These are phyloP conservation scores for Samsoniella hepiali DNA, from an alignment of 2,329 filamentous ascomycete genomes.

Conservation along the genomic window DNA sequence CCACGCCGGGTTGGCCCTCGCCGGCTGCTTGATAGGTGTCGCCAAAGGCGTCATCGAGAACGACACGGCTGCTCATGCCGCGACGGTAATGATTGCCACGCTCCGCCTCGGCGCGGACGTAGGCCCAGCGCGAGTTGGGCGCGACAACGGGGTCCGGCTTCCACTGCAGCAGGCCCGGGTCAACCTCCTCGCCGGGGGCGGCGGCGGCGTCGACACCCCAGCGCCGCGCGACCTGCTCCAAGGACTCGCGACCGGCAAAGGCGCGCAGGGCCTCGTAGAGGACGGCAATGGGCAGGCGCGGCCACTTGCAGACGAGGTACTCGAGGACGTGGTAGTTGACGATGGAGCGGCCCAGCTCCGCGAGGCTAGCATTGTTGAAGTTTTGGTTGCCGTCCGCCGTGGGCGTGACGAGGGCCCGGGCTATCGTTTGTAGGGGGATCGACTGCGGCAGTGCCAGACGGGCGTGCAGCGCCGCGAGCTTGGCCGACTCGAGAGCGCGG, in stretches of 20 bases:
- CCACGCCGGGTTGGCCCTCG: constrained; percentile 34
- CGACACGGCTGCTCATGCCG: constrained; percentile 71
- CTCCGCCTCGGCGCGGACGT: constrained; percentile 48
- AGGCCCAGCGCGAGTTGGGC: constrained; percentile 48
- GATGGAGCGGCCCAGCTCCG: constrained; percentile 76
- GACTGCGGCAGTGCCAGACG: constrained; percentile 78
- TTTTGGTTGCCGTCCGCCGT: constrained; percentile 75
- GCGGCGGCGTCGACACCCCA: constrained; percentile 93
- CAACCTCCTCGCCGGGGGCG: constrained; percentile 84
- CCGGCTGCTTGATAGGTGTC: constrained; percentile 44
- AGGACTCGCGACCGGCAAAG: constrained; percentile 72
- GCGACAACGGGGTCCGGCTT: constrained; percentile 46
- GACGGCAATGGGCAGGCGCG: constrained; percentile 84
- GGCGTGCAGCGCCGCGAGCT: constrained; percentile 88
- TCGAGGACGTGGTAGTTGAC: constrained; percentile 88
- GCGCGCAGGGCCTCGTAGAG: constrained; percentile 82
- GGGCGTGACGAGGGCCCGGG: constrained; percentile 77
- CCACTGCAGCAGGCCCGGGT: constrained; percentile 87
- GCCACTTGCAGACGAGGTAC: constrained; percentile 83
- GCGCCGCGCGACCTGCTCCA: constrained; percentile 70
- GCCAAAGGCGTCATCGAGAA: constrained; percentile 83
- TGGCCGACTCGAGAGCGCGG: constrained; percentile 70
- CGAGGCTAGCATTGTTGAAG: constrained; percentile 87
- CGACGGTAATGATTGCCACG: constrained; percentile 52
- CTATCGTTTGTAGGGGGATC: constrained; percentile 81